These are phyloP conservation scores for Tricladium varicosporioides DNA, from an alignment of 2,329 filamentous ascomycete genomes.

Conservation along the genomic window DNA sequence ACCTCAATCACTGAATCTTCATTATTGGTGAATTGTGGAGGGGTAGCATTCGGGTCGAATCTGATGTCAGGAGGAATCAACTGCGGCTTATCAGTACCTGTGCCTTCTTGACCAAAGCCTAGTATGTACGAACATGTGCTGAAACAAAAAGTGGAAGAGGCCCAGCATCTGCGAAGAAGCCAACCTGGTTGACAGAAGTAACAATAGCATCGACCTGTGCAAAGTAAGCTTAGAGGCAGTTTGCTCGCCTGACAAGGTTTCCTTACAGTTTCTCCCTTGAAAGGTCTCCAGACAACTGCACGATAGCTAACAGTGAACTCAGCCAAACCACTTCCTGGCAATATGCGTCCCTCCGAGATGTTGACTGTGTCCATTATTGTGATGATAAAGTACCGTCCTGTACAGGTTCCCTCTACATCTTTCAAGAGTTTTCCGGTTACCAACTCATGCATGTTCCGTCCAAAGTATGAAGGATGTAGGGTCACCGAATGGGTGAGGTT, in stretches of 20 bases:
- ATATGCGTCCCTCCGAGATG: slow-evolving; percentile 87
- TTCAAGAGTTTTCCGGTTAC: slow-evolving; percentile 86
- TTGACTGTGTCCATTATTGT: slow-evolving; percentile 97
- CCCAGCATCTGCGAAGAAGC: slow-evolving; percentile 84
- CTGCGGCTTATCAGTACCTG: slow-evolving; percentile 35
- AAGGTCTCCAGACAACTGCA: slow-evolving; percentile 95
- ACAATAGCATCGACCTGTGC: slow-evolving; percentile 88
- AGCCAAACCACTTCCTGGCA: slow-evolving; percentile 86
- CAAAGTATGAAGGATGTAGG: slow-evolving; percentile 96
- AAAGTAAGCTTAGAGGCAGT: slow-evolving; percentile 19
- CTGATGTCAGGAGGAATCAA: slow-evolving; percentile 90
- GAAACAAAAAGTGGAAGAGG: slow-evolving; percentile 78
- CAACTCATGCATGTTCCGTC: slow-evolving; percentile 86
- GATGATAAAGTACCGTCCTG: slow-evolving; percentile 95
- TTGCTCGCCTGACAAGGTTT: not conserved
- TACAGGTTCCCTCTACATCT: slow-evolving; percentile 93
- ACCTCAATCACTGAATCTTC: slow-evolving; percentile 92
- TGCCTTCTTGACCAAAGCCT: not conserved
- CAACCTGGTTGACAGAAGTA: slow-evolving; percentile 84
- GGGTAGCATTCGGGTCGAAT: slow-evolving; percentile 92
- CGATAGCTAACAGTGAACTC: slow-evolving; percentile 95
- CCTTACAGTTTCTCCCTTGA: slow-evolving; percentile 94
- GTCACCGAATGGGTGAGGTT: slow-evolving; percentile 94
- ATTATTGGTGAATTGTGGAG: slow-evolving; percentile 95
- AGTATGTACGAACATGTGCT: slow-evolving; percentile 26